These are phyloP conservation scores for Bipolaris bicolor DNA, from an alignment of 2,329 filamentous ascomycete genomes.

Conservation along the genomic window DNA sequence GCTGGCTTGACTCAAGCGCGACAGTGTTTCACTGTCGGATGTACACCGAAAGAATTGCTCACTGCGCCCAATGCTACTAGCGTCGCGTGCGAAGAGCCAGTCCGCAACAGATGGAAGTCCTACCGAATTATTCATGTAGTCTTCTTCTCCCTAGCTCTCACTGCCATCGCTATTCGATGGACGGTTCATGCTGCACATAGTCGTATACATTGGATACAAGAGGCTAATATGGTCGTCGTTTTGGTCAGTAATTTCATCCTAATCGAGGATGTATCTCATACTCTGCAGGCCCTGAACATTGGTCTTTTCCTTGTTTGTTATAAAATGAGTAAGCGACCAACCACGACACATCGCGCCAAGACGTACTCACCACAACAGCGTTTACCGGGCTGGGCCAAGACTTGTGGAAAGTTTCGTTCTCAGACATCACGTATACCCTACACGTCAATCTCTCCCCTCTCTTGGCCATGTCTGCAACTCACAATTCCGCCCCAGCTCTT, in stretches of 20 bases:
- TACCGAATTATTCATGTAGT: background rate
- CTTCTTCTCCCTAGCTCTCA: background rate
- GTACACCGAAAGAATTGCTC: background rate
- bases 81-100: background rate
- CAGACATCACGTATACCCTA: background rate
- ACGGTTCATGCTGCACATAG: background rate
- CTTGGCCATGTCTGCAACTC: background rate
- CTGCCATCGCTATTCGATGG: background rate
- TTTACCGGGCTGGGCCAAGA: background rate
- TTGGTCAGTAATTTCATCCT: background rate
- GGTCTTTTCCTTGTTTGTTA: background rate
- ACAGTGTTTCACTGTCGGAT: background rate
- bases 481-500: conserved; percentile 23
- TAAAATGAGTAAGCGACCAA: background rate
- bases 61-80: background rate
- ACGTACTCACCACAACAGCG: background rate
- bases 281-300: background rate
- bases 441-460: background rate
- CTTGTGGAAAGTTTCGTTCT: background rate
- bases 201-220: background rate
- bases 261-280: background rate
- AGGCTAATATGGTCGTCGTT: background rate
- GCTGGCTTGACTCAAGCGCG: background rate
- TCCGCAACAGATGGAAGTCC: background rate
- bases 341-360: background rate